Evolutionary conservation across 1,284 basidiomycete genomes (phyloP).

Genomic region (Pholiota adiposa): DNA sequence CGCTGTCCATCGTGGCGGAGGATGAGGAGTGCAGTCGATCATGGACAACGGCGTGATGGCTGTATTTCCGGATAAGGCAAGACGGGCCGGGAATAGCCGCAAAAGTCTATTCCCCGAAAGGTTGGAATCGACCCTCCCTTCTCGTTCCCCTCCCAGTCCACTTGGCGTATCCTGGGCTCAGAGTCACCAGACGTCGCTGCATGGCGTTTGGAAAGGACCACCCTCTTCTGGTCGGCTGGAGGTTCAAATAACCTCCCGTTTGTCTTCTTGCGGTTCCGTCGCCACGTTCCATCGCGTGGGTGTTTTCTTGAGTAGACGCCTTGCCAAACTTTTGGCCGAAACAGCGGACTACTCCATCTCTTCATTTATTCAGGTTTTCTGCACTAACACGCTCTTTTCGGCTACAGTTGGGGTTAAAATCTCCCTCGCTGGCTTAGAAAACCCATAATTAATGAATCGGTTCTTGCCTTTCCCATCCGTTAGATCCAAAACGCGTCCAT

Average conservation of each 20-base stretch:
- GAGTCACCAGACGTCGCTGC: not conserved
- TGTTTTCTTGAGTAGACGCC: not conserved
- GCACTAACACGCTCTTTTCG: conserved; percentile 23
- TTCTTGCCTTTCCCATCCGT: conserved; percentile 25
- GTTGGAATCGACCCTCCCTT: conserved; percentile 8
- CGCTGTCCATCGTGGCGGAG: conserved; percentile 24
- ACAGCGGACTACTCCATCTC: conserved; percentile 22
- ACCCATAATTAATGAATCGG: conserved; percentile 29
- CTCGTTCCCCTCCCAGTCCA: not conserved
- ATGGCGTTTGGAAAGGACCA: no score
- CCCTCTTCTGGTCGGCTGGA: not conserved
- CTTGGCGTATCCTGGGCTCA: not conserved
- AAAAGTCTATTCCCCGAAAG: conserved; percentile 16
- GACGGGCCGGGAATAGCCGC: conserved; percentile 14
- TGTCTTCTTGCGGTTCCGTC: conserved; percentile 15
- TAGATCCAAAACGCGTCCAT: conserved; percentile 22
- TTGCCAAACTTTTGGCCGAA: conserved; percentile 17
- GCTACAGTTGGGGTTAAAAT: conserved; percentile 32
- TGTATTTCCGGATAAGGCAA: conserved; percentile 6
- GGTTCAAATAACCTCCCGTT: conserved; percentile 10
- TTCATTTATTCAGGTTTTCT: conserved; percentile 15
- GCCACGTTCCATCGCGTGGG: conserved; percentile 18
- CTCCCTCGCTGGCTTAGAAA: conserved; percentile 27
- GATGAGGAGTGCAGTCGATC: conserved; percentile 1
- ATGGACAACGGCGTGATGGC: conserved; percentile 6